phyloP scores from a whole-genome alignment of 495 filamentous ascomycete species.

The Penicillium steckii region DNA sequence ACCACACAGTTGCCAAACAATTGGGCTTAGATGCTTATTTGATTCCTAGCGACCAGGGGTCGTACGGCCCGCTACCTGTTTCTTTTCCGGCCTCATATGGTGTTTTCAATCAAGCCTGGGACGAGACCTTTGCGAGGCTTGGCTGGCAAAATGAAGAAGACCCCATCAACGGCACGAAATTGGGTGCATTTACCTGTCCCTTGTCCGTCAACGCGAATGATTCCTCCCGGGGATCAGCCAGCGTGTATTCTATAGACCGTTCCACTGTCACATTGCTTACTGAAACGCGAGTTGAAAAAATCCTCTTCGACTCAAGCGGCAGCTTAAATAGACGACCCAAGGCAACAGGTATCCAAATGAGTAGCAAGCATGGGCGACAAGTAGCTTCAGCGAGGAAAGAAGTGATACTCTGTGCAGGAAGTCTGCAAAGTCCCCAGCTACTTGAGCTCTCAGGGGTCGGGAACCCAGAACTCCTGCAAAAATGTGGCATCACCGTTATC shows the following conservation, averaged over 20 bases:
- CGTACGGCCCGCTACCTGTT: slow-evolving; percentile 24
- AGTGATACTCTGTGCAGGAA: neutral
- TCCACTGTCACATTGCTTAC: slow-evolving; percentile 47
- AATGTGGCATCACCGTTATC: neutral
- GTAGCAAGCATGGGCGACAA: no score
- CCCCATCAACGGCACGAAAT: slow-evolving; percentile 17
- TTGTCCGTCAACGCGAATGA: slow-evolving; percentile 15
- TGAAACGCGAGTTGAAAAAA: slow-evolving; percentile 40
- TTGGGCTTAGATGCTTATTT: slow-evolving; percentile 16
- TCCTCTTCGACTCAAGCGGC: no score
- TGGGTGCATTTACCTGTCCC: slow-evolving; percentile 22
- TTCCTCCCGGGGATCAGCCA: slow-evolving; percentile 42
- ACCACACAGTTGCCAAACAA: slow-evolving; percentile 5
- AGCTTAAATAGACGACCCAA: no score
- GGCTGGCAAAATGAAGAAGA: slow-evolving; percentile 25
- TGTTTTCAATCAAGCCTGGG: slow-evolving; percentile 25
- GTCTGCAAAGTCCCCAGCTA: neutral
- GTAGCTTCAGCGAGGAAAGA: no score
- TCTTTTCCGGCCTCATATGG: slow-evolving; percentile 23
- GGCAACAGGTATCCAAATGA: no score
- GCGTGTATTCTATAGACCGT: slow-evolving; percentile 34
- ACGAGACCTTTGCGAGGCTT: slow-evolving; percentile 20
- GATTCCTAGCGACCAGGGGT: slow-evolving; percentile 10
- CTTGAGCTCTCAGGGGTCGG: neutral
- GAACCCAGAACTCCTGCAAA: neutral